Base-by-base conservation (phyloP, 345 rosid genomes). In the Eucalyptus paniculata region DNA sequence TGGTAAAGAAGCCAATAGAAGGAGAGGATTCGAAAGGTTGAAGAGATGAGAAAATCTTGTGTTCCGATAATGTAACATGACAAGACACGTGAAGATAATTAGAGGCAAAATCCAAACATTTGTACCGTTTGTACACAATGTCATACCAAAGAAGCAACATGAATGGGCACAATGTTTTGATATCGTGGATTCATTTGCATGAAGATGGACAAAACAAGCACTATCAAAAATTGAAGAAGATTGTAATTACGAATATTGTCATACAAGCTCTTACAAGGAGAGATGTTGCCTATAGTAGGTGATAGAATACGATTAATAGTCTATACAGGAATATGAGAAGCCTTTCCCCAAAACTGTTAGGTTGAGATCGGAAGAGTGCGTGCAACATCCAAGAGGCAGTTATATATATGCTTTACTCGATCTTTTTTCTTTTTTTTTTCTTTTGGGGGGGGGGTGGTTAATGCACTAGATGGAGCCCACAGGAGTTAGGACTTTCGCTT, bases 401-500 rank as follows among this genome's bases (percentile, higher is more conserved):
- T 51, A 54, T 9, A 23, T 54, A 9, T 54, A 54, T 4, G 28
- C 12, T 56, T 0, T 56, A 28, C 28, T 56, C 60, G 28, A 23
- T 53, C 9, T 12, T 17, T 53, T 18, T 18, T 50, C 6, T 6
- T 51, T 16, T 16, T n/a, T n/a, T n/a, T n/a, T n/a, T n/a, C n/a
- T n/a, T n/a, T n/a, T n/a, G n/a, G n/a, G 2, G 5, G 50, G 16
- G 3, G 54, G 18, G 19, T 7, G n/a, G 54, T 56, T 23, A 56
- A 56, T 56, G 30, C 1, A 56, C 12, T 2, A 8, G 12, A 56
- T 56, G 13, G 6, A 23, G 12, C 12, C 28, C 28, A 56, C 12
- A 21, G 0, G 13, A 23, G 62, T 56, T 2, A 23, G 3, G 62
- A 9, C 12, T 56, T 56, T 56, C 12, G 5, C 0, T 3, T 56